phyloP scores from a whole-genome alignment of 257 asterid species.

The Solanum pinnatisectum region DNA sequence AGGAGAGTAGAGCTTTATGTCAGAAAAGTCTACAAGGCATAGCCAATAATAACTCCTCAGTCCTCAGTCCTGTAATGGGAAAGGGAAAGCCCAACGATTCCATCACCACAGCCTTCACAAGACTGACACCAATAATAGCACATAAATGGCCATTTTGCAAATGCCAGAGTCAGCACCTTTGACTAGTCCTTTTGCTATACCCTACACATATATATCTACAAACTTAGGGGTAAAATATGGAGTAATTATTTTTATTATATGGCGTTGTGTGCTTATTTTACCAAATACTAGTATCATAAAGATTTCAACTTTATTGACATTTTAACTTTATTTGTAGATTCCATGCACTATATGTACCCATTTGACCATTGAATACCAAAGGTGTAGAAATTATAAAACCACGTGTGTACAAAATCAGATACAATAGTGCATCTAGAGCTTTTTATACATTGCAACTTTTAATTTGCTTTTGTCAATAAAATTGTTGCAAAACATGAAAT shows the following conservation, averaged over 20 bases:
- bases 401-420: neutral
- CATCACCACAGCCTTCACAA: constrained; percentile 16
- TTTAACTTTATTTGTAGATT: neutral
- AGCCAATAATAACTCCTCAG: constrained; percentile 8
- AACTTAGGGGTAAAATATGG: neutral
- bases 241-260: neutral
- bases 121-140: constrained; percentile 48
- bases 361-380: neutral
- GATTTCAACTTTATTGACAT: neutral
- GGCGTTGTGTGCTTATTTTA: neutral
- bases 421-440: neutral
- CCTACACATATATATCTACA: constrained; percentile 2
- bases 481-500: neutral
- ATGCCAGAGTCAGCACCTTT: constrained; percentile 26
- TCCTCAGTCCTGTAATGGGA: neutral
- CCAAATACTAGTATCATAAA: neutral
- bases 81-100: constrained; percentile 9
- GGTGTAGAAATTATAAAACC: neutral
- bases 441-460: neutral
- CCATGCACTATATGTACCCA: neutral
- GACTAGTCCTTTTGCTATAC: constrained; percentile 33
- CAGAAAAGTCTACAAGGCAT: constrained; percentile 6
- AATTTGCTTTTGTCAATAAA: neutral
- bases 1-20: neutral
- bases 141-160: constrained; percentile 48